Conservation (phyloP, 1,284 basidiomycete genomes). For the Ustilago tritici region DNA sequence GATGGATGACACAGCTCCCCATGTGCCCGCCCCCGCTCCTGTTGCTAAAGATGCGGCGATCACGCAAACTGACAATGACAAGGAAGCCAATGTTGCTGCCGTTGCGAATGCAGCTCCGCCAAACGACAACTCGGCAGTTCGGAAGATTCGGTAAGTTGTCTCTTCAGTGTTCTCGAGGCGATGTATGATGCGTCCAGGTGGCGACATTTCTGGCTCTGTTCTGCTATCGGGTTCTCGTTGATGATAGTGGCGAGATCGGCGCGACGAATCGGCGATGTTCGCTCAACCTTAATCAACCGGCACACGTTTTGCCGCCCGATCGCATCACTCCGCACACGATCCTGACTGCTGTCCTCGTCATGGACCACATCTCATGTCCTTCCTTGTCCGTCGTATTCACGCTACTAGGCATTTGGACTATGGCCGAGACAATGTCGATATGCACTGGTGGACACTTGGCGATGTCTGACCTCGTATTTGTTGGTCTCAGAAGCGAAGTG, state of each 20-base stretch:
- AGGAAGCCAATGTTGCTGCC: not conserved
- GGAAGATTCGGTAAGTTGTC: conserved; percentile 39
- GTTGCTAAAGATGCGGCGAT: not conserved
- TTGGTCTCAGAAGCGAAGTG: conserved; percentile 11
- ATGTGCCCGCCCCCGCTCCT: not conserved
- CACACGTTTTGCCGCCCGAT: no score
- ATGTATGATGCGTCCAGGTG: conserved; percentile 9
- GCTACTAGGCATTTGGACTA: not conserved
- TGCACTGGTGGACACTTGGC: not conserved
- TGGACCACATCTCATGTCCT: not conserved
- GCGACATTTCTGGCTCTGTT: conserved; percentile 4
- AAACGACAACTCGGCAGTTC: conserved; percentile 22
- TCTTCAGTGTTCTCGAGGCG: not conserved
- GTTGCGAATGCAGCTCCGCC: conserved; percentile 7
- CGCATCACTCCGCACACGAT: no score
- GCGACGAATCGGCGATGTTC: conserved; percentile 2
- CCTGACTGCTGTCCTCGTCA: no score
- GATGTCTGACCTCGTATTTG: conserved; percentile 10
- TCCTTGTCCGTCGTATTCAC: not conserved
- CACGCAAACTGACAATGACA: not conserved
- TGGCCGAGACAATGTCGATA: not conserved
- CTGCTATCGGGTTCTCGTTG: not conserved
- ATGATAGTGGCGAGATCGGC: not conserved
- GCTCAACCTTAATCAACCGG: not conserved
- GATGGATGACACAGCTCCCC: conserved; percentile 15